phyloP scores from a whole-genome alignment of 345 rosid species.

The Microthlaspi erraticum region DNA sequence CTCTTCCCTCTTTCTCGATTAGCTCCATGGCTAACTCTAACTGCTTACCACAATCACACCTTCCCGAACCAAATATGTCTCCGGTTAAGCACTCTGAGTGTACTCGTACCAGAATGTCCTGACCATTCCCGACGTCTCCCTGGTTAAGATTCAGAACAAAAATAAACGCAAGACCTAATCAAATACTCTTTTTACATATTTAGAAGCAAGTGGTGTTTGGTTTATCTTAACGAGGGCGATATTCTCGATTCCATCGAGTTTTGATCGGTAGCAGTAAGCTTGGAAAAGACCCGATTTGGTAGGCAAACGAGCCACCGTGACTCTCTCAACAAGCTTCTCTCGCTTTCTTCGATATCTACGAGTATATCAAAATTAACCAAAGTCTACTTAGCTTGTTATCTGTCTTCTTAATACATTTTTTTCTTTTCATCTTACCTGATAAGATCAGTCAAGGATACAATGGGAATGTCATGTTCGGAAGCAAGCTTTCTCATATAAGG shows the following conservation, averaged over 20 bases:
- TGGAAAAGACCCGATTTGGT: slow-evolving; percentile 83
- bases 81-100: slow-evolving; percentile 93
- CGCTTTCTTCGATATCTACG: slow-evolving; percentile 79
- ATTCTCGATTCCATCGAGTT: slow-evolving; percentile 80
- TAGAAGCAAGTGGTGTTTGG: slow-evolving; percentile 12
- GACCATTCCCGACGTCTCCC: slow-evolving; percentile 80
- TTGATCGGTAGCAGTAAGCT: slow-evolving; percentile 74
- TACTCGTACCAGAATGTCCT: slow-evolving; percentile 83
- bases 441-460: slow-evolving; percentile 78
- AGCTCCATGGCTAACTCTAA: slow-evolving; percentile 77
- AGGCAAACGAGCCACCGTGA: slow-evolving; percentile 65
- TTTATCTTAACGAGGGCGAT: slow-evolving; percentile 77
- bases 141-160: slow-evolving; percentile 35
- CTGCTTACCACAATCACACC: slow-evolving; percentile 90
- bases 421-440: slow-evolving; percentile 54
- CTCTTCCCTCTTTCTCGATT: slow-evolving; percentile 72
- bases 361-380: neutral
- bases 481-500: slow-evolving; percentile 58
- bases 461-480: slow-evolving; percentile 58
- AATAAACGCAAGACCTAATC: slow-evolving; percentile 1
- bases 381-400: neutral
- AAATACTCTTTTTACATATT: neutral
- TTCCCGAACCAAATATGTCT: slow-evolving; percentile 80
- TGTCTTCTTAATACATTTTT: neutral
- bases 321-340: slow-evolving; percentile 77